Base-by-base conservation (phyloP, 768 basidiomycete species). In the Paxillus rubicundulus region DNA sequence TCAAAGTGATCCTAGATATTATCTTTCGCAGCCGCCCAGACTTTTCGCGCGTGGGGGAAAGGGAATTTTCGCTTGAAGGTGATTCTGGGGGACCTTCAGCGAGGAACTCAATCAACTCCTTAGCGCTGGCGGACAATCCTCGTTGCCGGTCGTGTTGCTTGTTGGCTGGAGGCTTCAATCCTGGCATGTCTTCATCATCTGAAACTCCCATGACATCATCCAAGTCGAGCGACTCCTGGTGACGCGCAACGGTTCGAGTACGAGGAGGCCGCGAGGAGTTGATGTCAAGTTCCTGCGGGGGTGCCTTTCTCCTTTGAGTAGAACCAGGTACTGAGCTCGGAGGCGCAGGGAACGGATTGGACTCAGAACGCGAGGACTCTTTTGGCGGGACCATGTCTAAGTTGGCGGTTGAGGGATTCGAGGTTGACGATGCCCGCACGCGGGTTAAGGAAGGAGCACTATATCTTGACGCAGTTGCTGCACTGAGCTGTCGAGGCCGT, bases 141-240 rank as follows among this genome's bases (percentile, higher is more conserved):
- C 57, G 74, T 58, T 49, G 72, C 44, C 52, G 67, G 51, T 54
- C 58, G 47, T 55, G 59, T 9, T 52, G 76, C 74, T 44, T 81
- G 70, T 56, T 81, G 64, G 68, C 82, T 79, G 55, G 16, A 62
- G 62, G 37, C 49, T 55, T 59, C 50, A 59, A 45, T 40, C 68
- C 33, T 61, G 53, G 56, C 50, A 66, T 36, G 18, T 74, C 74
- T 18, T 88, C 87, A 20, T 82, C 82, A 55, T 86, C 88, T 7
- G 82, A 86, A 20, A 77, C 82, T 37, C 75, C 81, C 84, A 89
- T 84, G 20, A 89, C 65, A 52, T 88, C 87, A 61, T 92, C 89
- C 55, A 90, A 61, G 65, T 90, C 85, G 54, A 89, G 57, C 2
- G 86, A 87, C 63, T 89, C 89, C 33, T 80, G 73, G 56, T 83